Evolutionary conservation across 345 rosid species (phyloP).

Genomic region (Nephelium lappaceum): DNA sequence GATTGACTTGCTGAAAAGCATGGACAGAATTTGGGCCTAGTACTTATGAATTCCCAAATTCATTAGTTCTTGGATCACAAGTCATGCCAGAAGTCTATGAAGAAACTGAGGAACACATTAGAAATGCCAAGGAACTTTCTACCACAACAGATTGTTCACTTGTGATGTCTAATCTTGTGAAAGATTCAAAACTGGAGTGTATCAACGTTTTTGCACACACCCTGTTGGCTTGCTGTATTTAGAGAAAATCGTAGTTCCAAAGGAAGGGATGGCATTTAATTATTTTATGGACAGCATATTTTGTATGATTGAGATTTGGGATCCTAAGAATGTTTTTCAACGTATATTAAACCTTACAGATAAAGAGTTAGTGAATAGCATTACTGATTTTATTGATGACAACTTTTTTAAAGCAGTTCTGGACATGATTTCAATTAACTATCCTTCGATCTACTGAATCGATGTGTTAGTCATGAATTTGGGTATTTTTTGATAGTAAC

Average conservation of each 20-base stretch:
- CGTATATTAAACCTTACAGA: not conserved
- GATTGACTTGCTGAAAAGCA: slow-evolving; percentile 9
- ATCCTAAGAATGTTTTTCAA: not conserved
- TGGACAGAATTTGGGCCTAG: not conserved
- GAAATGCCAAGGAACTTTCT: slow-evolving; percentile 5
- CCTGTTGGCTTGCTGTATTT: not conserved
- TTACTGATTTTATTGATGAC: not conserved
- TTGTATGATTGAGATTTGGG: not conserved
- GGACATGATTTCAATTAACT: not conserved
- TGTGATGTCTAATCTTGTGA: not conserved
- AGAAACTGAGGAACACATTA: not conserved
- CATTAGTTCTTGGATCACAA: not conserved
- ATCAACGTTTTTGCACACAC: not conserved
- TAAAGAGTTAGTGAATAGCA: not conserved
- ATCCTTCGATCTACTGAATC: not conserved
- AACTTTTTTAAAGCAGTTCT: not conserved
- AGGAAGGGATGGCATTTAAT: not conserved
- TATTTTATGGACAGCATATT: not conserved
- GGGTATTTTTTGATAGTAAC: not conserved
- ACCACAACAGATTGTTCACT: slow-evolving; percentile 7
- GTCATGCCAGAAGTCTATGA: not conserved
- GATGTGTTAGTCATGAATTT: slow-evolving; percentile 4
- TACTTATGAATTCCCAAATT: not conserved
- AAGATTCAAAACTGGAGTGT: not conserved
- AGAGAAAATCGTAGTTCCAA: not conserved